phyloP scores from a whole-genome alignment of 1,284 basidiomycete species.

The Apiotrichum sp. region DNA sequence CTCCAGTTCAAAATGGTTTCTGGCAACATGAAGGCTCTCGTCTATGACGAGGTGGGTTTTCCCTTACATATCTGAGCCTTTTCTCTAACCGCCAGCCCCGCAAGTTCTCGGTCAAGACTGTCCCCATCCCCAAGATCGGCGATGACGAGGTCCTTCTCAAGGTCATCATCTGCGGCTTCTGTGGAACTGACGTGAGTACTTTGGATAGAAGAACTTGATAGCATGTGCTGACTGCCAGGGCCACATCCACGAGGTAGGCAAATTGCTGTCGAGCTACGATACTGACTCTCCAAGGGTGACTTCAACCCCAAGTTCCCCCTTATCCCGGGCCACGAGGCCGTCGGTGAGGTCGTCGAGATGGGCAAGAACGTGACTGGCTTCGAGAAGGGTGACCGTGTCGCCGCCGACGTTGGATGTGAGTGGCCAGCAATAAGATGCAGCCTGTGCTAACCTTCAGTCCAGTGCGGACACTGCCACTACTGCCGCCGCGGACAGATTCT shows the following conservation, averaged over 20 bases:
- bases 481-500: constrained; percentile 68
- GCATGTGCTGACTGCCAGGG: constrained; percentile 16
- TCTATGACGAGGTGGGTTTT: constrained; percentile 35
- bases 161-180: constrained; percentile 56
- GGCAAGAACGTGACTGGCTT: constrained; percentile 66
- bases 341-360: constrained; percentile 61
- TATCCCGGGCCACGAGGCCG: constrained; percentile 74
- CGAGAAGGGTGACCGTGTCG: constrained; percentile 64
- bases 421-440: not conserved
- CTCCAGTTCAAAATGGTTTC: constrained; percentile 9
- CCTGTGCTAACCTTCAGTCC: not conserved
- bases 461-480: constrained; percentile 71
- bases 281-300: constrained; percentile 51
- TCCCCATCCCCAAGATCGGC: constrained; percentile 57
- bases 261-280: not conserved
- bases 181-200: constrained; percentile 60
- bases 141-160: constrained; percentile 66
- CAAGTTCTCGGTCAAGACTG: constrained; percentile 58
- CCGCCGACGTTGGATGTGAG: constrained; percentile 59
- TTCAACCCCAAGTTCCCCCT: constrained; percentile 71
- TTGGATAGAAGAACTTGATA: too few species aligned
- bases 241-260: constrained; percentile 58
- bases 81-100: constrained; percentile 50
- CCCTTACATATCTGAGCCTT: not conserved
- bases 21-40: constrained; percentile 39